A percentile compares a stretch with the other conserved stretches of the same genome.
Conservation (phyloP, 495 filamentous ascomycete species). For the Trichoderma orchidacearum region DNA sequence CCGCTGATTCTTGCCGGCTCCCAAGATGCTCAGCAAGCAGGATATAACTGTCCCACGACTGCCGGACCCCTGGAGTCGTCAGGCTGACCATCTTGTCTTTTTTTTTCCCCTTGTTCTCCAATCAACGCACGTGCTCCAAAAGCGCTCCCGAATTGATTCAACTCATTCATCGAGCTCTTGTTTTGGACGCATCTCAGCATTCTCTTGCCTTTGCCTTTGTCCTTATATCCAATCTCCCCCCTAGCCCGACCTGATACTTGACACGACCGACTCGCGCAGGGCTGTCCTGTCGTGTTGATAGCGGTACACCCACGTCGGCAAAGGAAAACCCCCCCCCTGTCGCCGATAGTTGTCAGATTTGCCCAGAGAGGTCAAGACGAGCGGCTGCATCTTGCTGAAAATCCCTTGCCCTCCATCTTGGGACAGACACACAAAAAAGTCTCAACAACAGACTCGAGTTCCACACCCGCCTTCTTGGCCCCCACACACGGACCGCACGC, state of each 20-base stretch:
- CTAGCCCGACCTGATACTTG: background rate
- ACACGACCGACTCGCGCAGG: background rate
- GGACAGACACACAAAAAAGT: background rate
- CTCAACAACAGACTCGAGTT: background rate
- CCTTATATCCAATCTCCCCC: too few species aligned
- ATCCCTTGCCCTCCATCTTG: background rate
- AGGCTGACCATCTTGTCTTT: too few species aligned
- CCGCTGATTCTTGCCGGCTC: background rate
- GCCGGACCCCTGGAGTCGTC: too few species aligned
- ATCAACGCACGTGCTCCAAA: too few species aligned
- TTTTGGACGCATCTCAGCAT: too few species aligned
- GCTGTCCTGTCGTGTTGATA: background rate
- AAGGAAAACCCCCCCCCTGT: background rate
- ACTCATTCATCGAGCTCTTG: too few species aligned
- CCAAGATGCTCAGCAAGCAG: too few species aligned
- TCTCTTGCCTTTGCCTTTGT: background rate
- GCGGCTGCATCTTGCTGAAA: background rate
- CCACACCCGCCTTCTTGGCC: background rate
- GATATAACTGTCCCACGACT: too few species aligned
- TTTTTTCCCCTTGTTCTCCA: too few species aligned
- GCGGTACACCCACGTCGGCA: background rate
- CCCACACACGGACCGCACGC: background rate
- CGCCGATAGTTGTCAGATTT: background rate
- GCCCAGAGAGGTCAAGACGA: background rate
- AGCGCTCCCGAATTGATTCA: too few species aligned